These are phyloP conservation scores for Fusarium zealandicum DNA, from an alignment of 2,329 filamentous ascomycete genomes.

Conservation along the genomic window DNA sequence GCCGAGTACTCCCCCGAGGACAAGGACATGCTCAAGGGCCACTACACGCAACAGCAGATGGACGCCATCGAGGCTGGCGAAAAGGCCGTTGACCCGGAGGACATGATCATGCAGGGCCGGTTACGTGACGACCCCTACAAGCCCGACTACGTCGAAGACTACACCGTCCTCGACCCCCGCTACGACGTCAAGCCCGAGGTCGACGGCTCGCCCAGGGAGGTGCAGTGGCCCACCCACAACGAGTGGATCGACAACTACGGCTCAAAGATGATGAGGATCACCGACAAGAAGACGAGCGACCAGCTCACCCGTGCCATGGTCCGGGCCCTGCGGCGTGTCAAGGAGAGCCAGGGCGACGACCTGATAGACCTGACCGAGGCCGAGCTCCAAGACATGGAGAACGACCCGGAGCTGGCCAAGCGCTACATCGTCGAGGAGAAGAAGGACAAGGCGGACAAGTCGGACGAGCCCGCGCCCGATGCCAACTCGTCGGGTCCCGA, in stretches of 20 bases:
- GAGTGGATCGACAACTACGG: constrained; percentile 67
- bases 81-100: constrained; percentile 73
- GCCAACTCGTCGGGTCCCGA: constrained; percentile 37
- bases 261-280: constrained; percentile 53
- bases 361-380: constrained; percentile 60
- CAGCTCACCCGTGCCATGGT: constrained; percentile 53
- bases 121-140: constrained; percentile 75
- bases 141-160: constrained; percentile 82
- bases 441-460: too few species aligned
- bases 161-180: constrained; percentile 77
- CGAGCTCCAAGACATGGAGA: constrained; percentile 52
- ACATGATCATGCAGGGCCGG: constrained; percentile 76
- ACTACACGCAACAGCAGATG: constrained; percentile 83
- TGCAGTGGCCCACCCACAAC: constrained; percentile 65
- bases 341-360: constrained; percentile 51
- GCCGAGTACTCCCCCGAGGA: constrained; percentile 73
- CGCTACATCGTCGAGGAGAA: constrained; percentile 48
- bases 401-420: constrained; percentile 49
- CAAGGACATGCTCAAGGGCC: constrained; percentile 64
- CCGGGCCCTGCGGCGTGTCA: constrained; percentile 52
- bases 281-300: constrained; percentile 52
- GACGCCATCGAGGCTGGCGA: constrained; percentile 84
- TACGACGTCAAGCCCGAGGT: constrained; percentile 72
- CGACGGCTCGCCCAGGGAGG: constrained; percentile 58
- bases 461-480: constrained; percentile 28